Conservation (phyloP, 2,329 filamentous ascomycete genomes). For the Hypoxylon sp. region DNA sequence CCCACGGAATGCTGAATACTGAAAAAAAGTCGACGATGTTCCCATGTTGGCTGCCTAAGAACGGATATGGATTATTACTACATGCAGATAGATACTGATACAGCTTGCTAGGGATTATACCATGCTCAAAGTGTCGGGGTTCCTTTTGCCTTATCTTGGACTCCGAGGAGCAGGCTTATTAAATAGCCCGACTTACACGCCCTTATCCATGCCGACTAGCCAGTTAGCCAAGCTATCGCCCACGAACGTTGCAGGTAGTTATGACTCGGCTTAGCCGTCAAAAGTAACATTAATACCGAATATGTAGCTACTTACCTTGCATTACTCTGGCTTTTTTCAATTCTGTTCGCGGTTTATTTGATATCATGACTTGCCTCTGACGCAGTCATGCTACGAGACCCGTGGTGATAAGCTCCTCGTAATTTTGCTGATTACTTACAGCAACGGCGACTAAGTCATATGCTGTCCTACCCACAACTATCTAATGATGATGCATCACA, state of each 20-base stretch:
- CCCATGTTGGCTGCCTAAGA: conserved; percentile 28
- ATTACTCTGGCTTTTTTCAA: conserved; percentile 24
- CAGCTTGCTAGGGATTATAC: conserved; percentile 12
- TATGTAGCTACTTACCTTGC: conserved; percentile 30
- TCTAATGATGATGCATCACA: conserved; percentile 31
- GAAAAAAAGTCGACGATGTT: conserved; percentile 16
- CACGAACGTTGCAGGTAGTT: conserved; percentile 28
- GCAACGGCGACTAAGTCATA: conserved; percentile 18
- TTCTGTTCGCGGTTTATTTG: conserved; percentile 14
- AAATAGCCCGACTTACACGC: conserved; percentile 30
- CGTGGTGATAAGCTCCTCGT: conserved; percentile 26
- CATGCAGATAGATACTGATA: conserved; percentile 29
- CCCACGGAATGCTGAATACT: conserved; percentile 30
- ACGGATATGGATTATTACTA: conserved; percentile 38
- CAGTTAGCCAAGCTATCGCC: conserved; percentile 33
- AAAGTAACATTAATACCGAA: conserved; percentile 22
- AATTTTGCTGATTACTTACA: conserved; percentile 19
- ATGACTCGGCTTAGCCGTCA: conserved; percentile 15
- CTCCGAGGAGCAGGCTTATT: conserved; percentile 30
- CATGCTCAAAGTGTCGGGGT: conserved; percentile 13
- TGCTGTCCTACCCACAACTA: conserved; percentile 39
- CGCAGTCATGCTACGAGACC: conserved; percentile 32
- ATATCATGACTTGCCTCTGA: conserved; percentile 41
- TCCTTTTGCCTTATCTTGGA: conserved; percentile 24
- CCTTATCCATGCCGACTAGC: conserved; percentile 14